These are phyloP conservation scores for Stachybotrys chartarum DNA, from an alignment of 2,329 filamentous ascomycete species.

Conservation along the genomic window DNA sequence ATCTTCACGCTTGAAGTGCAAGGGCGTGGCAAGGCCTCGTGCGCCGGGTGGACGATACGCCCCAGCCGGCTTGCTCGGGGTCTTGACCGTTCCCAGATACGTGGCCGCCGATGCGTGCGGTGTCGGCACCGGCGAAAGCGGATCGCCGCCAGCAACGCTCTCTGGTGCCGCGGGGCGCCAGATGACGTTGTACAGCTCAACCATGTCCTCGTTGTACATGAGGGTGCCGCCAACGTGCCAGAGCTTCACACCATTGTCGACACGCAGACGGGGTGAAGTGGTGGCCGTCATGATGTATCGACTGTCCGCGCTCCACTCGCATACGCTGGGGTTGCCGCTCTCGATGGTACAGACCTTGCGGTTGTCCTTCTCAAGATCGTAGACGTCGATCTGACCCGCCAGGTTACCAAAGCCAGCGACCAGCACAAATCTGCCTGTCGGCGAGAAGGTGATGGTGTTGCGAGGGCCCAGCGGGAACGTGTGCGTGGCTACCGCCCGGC, in stretches of 20 bases:
- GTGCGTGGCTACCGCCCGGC: conserved; percentile 73
- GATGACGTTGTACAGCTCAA: conserved; percentile 82
- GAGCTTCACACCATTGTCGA: conserved; percentile 92
- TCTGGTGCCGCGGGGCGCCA: conserved; percentile 73
- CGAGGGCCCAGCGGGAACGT: conserved; percentile 81
- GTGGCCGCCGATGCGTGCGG: conserved; percentile 77
- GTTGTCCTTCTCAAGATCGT: conserved; percentile 92
- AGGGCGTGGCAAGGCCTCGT: conserved; percentile 76
- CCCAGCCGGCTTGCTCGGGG: conserved; percentile 92
- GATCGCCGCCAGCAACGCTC: conserved; percentile 56
- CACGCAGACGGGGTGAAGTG: conserved; percentile 86
- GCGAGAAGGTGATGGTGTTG: conserved; percentile 93
- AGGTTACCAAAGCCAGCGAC: conserved; percentile 97
- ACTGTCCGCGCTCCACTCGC: conserved; percentile 95
- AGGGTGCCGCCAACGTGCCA: conserved; percentile 86
- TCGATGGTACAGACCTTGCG: conserved; percentile 89
- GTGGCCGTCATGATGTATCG: conserved; percentile 96
- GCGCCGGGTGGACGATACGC: conserved; percentile 94
- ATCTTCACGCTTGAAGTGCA: conserved; percentile 96
- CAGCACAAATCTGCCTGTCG: conserved; percentile 84
- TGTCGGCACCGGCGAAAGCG: conserved; percentile 64
- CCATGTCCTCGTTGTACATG: conserved; percentile 95
- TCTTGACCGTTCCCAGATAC: conserved; percentile 82
- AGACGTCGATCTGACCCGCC: conserved; percentile 95
- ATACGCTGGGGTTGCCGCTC: conserved; percentile 91